A percentile compares a stretch with the other conserved stretches of the same genome.
These are phyloP conservation scores for Angomonas deanei DNA, from an alignment of 208 protist species.

Conservation along the genomic window DNA sequence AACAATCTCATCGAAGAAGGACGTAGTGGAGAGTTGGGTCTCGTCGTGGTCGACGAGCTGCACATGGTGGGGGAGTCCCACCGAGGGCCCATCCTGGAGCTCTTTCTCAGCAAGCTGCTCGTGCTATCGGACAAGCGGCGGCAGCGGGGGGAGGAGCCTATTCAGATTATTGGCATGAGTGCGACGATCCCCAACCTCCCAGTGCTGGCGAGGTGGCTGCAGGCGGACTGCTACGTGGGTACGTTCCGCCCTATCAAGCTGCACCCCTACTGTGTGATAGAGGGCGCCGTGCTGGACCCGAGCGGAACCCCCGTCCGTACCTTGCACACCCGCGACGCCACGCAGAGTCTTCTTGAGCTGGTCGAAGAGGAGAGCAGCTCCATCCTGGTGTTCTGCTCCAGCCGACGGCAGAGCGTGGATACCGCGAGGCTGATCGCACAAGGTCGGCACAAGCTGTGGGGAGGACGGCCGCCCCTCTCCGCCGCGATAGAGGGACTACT, in stretches of 20 bases:
- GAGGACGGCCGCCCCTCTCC: neutral
- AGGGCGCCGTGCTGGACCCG: slow-evolving; percentile 47
- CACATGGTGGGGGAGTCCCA: slow-evolving; percentile 91
- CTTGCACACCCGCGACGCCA: slow-evolving; percentile 22
- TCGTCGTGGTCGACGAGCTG: slow-evolving; percentile 92
- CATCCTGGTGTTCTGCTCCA: slow-evolving; percentile 84
- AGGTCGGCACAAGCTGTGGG: slow-evolving; percentile 18
- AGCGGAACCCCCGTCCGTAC: slow-evolving; percentile 36
- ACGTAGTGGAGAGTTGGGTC: slow-evolving; percentile 52
- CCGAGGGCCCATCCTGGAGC: slow-evolving; percentile 83
- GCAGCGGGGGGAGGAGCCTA: slow-evolving; percentile 9
- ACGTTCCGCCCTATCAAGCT: slow-evolving; percentile 80
- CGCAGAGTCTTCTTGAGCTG: slow-evolving; percentile 46
- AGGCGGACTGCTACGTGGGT: slow-evolving; percentile 59
- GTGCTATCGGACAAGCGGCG: slow-evolving; percentile 19
- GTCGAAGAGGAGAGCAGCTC: slow-evolving; percentile 59
- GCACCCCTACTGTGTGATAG: slow-evolving; percentile 58
- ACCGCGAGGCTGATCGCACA: slow-evolving; percentile 65
- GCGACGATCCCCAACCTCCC: slow-evolving; percentile 90
- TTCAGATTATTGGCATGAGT: slow-evolving; percentile 92
- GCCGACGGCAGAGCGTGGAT: slow-evolving; percentile 65
- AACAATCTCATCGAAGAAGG: slow-evolving; percentile 79
- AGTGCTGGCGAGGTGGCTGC: slow-evolving; percentile 75
- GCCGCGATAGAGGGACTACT: slow-evolving; percentile 17
- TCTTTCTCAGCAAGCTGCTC: slow-evolving; percentile 81